Conservation (phyloP, 2,329 filamentous ascomycete genomes). For the Hymenoscyphus infarciens region DNA sequence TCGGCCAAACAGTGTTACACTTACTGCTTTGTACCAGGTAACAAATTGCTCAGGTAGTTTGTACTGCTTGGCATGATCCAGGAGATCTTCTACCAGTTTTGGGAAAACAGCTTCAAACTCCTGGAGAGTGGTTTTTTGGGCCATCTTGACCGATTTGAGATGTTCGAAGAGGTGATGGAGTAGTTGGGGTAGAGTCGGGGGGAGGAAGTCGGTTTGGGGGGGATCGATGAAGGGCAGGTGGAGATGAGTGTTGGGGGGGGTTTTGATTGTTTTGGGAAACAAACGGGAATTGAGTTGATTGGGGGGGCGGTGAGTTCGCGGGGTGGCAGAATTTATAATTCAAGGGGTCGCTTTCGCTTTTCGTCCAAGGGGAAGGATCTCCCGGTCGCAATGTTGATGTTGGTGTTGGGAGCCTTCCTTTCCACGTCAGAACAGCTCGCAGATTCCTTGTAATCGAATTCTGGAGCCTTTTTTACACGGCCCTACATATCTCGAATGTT, state of each 20-base stretch:
- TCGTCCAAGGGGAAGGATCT: background rate
- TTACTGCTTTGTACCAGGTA: constrained; percentile 69
- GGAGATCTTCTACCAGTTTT: constrained; percentile 76
- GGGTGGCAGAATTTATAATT: constrained; percentile 13
- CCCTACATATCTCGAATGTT: background rate
- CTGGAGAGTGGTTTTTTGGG: constrained; percentile 70
- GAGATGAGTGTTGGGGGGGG: background rate
- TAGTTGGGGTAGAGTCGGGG: constrained; percentile 4
- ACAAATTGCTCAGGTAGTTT: constrained; percentile 77
- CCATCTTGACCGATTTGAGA: constrained; percentile 43
- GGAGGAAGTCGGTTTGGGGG: background rate
- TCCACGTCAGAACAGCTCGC: background rate
- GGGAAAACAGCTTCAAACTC: constrained; percentile 92
- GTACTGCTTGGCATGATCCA: constrained; percentile 75
- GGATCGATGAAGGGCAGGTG: constrained; percentile 2
- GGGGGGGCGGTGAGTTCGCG: constrained; percentile 7
- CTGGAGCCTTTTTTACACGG: background rate
- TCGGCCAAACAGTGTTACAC: constrained; percentile 3
- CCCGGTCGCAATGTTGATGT: background rate
- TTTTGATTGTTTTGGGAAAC: background rate
- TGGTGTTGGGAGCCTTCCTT: background rate
- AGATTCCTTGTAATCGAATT: background rate
- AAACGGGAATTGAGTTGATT: background rate
- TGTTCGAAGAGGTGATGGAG: constrained; percentile 8
- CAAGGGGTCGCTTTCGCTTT: background rate